These are phyloP conservation scores for Wickerhamomyces sp. DNA, from an alignment of 1,139 yeast species.

Conservation along the genomic window DNA sequence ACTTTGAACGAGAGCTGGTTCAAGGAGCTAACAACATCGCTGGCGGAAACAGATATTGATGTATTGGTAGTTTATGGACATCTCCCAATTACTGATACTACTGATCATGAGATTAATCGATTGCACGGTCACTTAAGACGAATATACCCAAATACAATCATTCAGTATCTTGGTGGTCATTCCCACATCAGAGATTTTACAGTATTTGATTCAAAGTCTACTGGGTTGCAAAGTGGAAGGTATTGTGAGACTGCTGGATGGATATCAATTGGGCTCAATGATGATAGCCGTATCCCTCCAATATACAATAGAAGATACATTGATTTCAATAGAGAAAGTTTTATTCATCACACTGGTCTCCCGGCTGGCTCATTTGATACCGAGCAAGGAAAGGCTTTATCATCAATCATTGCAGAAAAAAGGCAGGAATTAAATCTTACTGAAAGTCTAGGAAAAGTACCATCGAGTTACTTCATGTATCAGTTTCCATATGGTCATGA, in stretches of 20 bases:
- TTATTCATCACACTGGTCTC: conserved; percentile 51
- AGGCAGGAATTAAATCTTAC: conserved; percentile 52
- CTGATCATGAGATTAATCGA: conserved; percentile 42
- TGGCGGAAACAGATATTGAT: conserved; percentile 50
- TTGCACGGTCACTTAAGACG: conserved; percentile 52
- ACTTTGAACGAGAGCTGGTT: conserved; percentile 65
- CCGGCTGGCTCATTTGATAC: conserved; percentile 35
- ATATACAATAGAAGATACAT: conserved; percentile 60
- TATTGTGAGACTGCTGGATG: conserved; percentile 93
- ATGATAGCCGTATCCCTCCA: conserved; percentile 14
- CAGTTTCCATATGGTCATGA: conserved; percentile 63
- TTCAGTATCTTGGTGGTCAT: conserved; percentile 93
- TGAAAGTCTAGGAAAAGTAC: conserved; percentile 57
- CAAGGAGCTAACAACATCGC: conserved; percentile 37
- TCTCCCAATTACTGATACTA: conserved; percentile 62
- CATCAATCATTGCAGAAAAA: conserved; percentile 38
- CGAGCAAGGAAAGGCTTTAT: conserved; percentile 43
- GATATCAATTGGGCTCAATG: conserved; percentile 49
- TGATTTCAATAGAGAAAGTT: conserved; percentile 73
- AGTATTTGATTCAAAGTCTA: conserved; percentile 58
- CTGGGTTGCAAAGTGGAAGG: conserved; percentile 86
- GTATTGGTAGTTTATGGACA: conserved; percentile 72
- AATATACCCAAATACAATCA: conserved; percentile 54
- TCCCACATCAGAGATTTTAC: conserved; percentile 86
- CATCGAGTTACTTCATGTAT: conserved; percentile 59